These are phyloP conservation scores for Aspergillus coremiiformis DNA, from an alignment of 495 filamentous ascomycete species.

Conservation along the genomic window DNA sequence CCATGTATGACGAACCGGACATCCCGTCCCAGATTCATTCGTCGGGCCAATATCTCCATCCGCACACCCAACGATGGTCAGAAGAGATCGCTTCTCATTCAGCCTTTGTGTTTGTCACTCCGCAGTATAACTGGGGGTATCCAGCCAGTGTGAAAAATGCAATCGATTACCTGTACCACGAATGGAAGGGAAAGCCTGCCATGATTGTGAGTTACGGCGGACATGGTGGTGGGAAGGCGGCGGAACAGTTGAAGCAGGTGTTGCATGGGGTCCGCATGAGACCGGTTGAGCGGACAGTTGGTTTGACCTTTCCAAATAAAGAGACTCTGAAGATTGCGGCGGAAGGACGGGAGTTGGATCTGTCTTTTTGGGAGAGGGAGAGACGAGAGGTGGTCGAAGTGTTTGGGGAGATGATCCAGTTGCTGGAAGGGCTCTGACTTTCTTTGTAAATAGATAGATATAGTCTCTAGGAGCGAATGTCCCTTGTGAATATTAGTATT, in stretches of 20 bases:
- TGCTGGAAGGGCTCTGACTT: not conserved
- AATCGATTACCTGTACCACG: constrained; percentile 52
- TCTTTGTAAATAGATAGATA: not conserved
- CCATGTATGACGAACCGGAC: constrained; percentile 48
- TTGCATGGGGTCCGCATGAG: constrained; percentile 19
- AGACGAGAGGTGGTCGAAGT: not conserved
- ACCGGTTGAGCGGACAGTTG: constrained; percentile 7
- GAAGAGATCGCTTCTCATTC: constrained; percentile 37
- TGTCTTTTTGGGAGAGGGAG: constrained; percentile 6
- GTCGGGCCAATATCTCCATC: constrained; percentile 35
- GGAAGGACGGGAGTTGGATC: constrained; percentile 2
- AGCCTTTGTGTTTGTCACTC: constrained; percentile 52
- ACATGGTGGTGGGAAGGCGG: constrained; percentile 39
- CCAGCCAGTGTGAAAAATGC: constrained; percentile 55
- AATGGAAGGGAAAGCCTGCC: constrained; percentile 54
- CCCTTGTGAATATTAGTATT: too few species aligned
- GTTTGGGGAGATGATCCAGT: not conserved
- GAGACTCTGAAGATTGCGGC: not conserved
- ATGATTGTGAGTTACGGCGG: constrained; percentile 50
- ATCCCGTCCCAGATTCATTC: constrained; percentile 42
- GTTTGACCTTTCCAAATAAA: constrained; percentile 14
- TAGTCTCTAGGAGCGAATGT: too few species aligned
- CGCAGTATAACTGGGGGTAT: constrained; percentile 49
- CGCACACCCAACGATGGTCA: constrained; percentile 45
- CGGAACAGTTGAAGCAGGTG: constrained; percentile 28